phyloP scores from a whole-genome alignment of 805 yeast genomes.

The Lipomyces mesembrius region DNA sequence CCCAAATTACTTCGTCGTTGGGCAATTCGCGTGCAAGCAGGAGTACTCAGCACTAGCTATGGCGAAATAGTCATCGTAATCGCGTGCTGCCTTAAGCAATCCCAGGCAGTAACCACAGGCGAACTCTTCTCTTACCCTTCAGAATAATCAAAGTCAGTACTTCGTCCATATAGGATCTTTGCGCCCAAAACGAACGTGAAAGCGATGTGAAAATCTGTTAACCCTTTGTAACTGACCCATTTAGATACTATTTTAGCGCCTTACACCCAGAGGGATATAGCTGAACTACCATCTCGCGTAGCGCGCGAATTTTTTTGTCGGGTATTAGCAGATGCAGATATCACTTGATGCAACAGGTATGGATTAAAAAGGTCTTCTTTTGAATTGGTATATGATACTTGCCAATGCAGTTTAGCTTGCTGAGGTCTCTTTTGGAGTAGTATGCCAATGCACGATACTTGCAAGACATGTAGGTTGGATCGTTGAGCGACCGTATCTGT shows the following conservation, averaged over 20 bases:
- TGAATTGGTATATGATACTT: too few species aligned
- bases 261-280: too few species aligned
- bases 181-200: too few species aligned
- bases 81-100: neutral
- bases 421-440: neutral
- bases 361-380: too few species aligned
- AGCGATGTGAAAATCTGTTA: too few species aligned
- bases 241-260: neutral
- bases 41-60: neutral
- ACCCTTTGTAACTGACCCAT: neutral
- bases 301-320: too few species aligned
- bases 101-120: neutral
- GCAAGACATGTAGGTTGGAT: neutral
- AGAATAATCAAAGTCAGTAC: neutral
- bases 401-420: too few species aligned
- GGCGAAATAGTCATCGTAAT: neutral
- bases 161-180: neutral
- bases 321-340: too few species aligned
- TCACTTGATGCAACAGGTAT: too few species aligned
- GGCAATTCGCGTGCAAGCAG: neutral
- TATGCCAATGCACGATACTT: neutral
- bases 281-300: too few species aligned
- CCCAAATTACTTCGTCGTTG: neutral
- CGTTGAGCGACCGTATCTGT: too few species aligned
- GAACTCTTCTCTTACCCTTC: neutral